Evolutionary conservation across 257 asterid species (phyloP).

Genomic region (Capsicum pubescens): DNA sequence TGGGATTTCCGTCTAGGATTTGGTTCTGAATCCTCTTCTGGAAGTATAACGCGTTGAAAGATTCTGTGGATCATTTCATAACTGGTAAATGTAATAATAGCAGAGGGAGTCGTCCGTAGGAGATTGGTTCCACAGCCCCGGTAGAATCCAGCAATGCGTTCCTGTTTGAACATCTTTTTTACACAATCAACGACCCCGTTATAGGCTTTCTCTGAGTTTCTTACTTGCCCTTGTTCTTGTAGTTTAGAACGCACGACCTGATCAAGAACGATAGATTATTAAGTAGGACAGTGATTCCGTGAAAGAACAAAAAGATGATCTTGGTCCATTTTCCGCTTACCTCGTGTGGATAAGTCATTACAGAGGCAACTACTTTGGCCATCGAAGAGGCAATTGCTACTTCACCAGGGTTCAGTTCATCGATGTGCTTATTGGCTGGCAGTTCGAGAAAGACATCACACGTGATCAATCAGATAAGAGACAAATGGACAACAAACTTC

Average conservation of each 20-base stretch:
- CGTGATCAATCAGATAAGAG: constrained; percentile 5
- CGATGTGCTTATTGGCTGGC: constrained; percentile 61
- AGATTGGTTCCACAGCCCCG: constrained; percentile 98
- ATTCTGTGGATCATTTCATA: constrained; percentile 85
- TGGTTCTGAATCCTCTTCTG: constrained; percentile 49
- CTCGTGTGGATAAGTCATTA: constrained; percentile 96
- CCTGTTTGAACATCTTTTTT: constrained; percentile 62
- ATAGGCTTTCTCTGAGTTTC: constrained; percentile 56
- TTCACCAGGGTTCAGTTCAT: constrained; percentile 67
- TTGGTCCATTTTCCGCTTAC: constrained; percentile 42
- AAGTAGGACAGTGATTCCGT: not conserved
- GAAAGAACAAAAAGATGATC: constrained; percentile 19
- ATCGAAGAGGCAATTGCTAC: constrained; percentile 85
- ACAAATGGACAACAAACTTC: not conserved
- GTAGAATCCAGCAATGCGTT: constrained; percentile 80
- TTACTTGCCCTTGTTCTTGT: constrained; percentile 91
- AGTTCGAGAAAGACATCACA: constrained; percentile 19
- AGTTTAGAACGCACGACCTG: constrained; percentile 94
- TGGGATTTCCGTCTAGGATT: constrained; percentile 45
- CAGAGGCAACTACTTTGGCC: constrained; percentile 83
- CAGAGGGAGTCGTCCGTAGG: constrained; percentile 90
- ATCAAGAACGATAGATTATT: not conserved
- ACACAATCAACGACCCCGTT: constrained; percentile 82
- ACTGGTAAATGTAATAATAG: constrained; percentile 88
- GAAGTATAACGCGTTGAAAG: constrained; percentile 54